Evolutionary conservation across 352 stramenopile species (phyloP).

Genomic region (Halophytophthora batemanensis): DNA sequence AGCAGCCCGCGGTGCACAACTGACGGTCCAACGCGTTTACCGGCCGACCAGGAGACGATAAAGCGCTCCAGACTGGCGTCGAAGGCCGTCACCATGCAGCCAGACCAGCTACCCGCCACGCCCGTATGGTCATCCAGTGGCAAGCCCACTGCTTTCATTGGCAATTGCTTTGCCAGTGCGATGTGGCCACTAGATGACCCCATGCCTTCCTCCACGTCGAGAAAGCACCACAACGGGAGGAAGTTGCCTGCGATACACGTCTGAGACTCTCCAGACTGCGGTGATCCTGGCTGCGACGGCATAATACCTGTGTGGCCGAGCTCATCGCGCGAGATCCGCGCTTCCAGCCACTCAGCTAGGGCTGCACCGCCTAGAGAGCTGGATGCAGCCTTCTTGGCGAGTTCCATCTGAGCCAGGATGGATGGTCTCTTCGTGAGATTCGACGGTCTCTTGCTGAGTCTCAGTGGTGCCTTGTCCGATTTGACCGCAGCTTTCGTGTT

Average conservation of each 20-base stretch:
- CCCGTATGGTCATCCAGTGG: constrained; percentile 57
- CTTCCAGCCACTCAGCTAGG: constrained; percentile 49
- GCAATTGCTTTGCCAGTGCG: constrained; percentile 26
- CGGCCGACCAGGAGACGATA: constrained; percentile 72
- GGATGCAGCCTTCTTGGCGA: constrained; percentile 12
- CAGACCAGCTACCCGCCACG: constrained; percentile 62
- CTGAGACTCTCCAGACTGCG: constrained; percentile 10
- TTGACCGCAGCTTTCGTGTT: constrained; percentile 8
- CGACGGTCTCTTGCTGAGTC: constrained; percentile 7
- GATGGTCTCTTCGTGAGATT: no score
- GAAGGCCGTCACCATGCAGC: constrained; percentile 72
- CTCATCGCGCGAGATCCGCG: constrained; percentile 34
- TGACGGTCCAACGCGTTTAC: constrained; percentile 65
- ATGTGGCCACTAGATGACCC: constrained; percentile 3
- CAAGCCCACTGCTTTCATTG: constrained; percentile 63
- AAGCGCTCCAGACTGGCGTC: constrained; percentile 43
- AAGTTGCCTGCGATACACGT: constrained; percentile 45
- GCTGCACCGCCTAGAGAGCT: constrained; percentile 21
- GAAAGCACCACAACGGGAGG: constrained; percentile 70
- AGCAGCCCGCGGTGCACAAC: constrained; percentile 60
- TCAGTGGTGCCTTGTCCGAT: constrained; percentile 5
- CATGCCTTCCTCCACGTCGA: constrained; percentile 45
- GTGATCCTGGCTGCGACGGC: constrained; percentile 7
- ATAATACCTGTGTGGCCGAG: constrained; percentile 43
- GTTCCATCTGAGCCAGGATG: background rate